Evolutionary conservation across 1,284 basidiomycete genomes (phyloP), one percentile per base, ranked within the genome.

Genomic region (Ceratobasidium sp.): DNA sequence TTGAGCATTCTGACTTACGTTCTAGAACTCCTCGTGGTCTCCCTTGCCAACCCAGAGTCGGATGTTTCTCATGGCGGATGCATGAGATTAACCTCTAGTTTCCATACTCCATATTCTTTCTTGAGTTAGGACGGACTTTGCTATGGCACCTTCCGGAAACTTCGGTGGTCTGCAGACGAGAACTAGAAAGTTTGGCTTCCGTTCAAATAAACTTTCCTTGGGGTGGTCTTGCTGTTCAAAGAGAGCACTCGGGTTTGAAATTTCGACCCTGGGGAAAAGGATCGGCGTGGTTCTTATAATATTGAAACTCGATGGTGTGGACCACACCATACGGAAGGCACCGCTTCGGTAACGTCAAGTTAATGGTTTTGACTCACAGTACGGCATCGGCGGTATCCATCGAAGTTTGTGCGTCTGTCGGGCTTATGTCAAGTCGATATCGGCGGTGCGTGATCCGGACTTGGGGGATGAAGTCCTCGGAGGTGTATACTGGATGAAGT

Each of bases 391-490:
- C 36, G 60, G 62, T 66, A 54, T 66, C 62, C 62, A 66, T 54
- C 47, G 62, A 66, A 66, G 62, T 27, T 23, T 11, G 36, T 13
- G 29, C 11, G 21, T 8, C 11, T 11, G 11, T 42, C 5, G 16
- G 62, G 50, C 59, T 66, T 46, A 19, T 56, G 62, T 46, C 50
- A 54, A 21, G 59, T 66, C 44, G 29, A 25, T 56, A 54, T 66
- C 62, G 33, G 50, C 25, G 50, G 49, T 9, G 47, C 49, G 27
- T 66, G 60, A 44, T 54, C 36, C 36, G 54, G 50, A 50, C 49
- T 56, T 47, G 49, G 59, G 52, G n/a, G n/a, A 23, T 25, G n/a
- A 25, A 7, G 49, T 62, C 29, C 59, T 62, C 33, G 49, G 59
- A 62, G 25, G 30, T 60, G 46, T 9, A 29, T 41, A 29, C 59